Conservation (phyloP, 1,139 yeast species). For the Debaryomyces robertsiae region DNA sequence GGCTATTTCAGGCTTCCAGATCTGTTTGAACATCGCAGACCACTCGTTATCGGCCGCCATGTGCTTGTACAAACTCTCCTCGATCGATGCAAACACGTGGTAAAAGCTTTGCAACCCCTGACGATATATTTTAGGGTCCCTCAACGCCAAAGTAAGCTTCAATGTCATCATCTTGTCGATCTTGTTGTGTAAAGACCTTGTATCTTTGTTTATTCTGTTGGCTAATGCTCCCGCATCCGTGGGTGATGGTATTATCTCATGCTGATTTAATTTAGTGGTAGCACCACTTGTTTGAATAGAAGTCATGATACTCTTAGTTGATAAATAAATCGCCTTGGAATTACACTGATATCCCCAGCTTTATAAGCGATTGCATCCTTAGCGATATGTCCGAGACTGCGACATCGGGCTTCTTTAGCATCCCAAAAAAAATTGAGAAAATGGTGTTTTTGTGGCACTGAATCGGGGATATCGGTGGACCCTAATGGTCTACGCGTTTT, state of each 20-base stretch:
- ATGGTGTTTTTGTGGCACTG: conserved; percentile 6
- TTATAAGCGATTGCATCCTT: background rate
- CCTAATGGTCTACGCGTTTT: background rate
- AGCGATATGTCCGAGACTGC: conserved; percentile 11
- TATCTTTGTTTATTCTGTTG: conserved; percentile 73
- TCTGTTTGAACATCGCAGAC: conserved; percentile 46
- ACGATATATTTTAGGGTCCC: conserved; percentile 75
- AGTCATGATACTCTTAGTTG: conserved; percentile 13
- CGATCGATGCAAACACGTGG: conserved; percentile 73
- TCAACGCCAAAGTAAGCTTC: conserved; percentile 71
- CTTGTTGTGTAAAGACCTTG: conserved; percentile 65
- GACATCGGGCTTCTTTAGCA: conserved; percentile 2
- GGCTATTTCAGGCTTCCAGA: conserved; percentile 74
- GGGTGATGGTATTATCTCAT: conserved; percentile 69
- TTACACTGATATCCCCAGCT: background rate
- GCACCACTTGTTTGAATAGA: conserved; percentile 26
- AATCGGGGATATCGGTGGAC: conserved; percentile 8
- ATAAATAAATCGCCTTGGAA: background rate
- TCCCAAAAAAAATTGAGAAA: background rate
- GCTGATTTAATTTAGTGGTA: conserved; percentile 48
- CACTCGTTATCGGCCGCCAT: conserved; percentile 46
- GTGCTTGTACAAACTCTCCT: conserved; percentile 53
- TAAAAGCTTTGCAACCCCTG: conserved; percentile 81
- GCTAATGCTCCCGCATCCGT: conserved; percentile 80
- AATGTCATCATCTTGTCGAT: conserved; percentile 70